Evolutionary conservation across 495 filamentous ascomycete species (phyloP).

Genomic region (Hypoxylon fragiforme): DNA sequence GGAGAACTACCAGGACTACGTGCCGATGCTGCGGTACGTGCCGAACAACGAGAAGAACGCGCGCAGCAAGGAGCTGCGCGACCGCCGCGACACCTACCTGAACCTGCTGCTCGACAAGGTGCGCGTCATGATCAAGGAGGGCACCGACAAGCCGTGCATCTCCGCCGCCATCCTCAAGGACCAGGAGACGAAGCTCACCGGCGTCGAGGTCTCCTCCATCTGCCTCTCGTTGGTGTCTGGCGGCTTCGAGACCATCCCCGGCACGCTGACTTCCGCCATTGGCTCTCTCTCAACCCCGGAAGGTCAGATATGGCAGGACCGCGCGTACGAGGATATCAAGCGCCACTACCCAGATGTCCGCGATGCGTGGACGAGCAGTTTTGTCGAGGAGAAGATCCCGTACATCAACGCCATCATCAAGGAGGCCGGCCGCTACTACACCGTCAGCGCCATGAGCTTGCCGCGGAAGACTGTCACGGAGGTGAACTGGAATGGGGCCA

Average conservation of each 20-base stretch:
- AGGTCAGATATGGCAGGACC: constrained; percentile 54
- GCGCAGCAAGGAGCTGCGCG: constrained; percentile 48
- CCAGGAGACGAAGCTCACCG: constrained; percentile 51
- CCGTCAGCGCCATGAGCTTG: constrained; percentile 57
- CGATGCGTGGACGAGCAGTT: constrained; percentile 53
- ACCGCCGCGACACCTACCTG: constrained; percentile 51
- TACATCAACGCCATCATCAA: constrained; percentile 57
- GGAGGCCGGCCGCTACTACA: constrained; percentile 59
- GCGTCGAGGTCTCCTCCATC: constrained; percentile 54
- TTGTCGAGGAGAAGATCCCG: constrained; percentile 52
- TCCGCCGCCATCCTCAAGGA: constrained; percentile 55
- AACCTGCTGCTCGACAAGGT: constrained; percentile 53
- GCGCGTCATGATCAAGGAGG: constrained; percentile 51
- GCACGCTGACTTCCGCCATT: constrained; percentile 51
- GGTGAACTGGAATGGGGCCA: constrained; percentile 57
- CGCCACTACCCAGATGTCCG: constrained; percentile 48
- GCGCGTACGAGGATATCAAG: constrained; percentile 59
- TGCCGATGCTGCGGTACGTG: constrained; percentile 50
- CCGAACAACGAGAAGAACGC: constrained; percentile 55
- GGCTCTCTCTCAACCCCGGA: constrained; percentile 52
- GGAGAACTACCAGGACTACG: constrained; percentile 57
- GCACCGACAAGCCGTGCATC: constrained; percentile 58
- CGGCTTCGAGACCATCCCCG: constrained; percentile 57
- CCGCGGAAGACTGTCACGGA: constrained; percentile 56
- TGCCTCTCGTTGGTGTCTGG: constrained; percentile 56